Percentiles rank a stretch among this genome's conserved stretches.
Conservation (phyloP, 1,139 yeast species). For the Yamadazyma trypodendri region DNA sequence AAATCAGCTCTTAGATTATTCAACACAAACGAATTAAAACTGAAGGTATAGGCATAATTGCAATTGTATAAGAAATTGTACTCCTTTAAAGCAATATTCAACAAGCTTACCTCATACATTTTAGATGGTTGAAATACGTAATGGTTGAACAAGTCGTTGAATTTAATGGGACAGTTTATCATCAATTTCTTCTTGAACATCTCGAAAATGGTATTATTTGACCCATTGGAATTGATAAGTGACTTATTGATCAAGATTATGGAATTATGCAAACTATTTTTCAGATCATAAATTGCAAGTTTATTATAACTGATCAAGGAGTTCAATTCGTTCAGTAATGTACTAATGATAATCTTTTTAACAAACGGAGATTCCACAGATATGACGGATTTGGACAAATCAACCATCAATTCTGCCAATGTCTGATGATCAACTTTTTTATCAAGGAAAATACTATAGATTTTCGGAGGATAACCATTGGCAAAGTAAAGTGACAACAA, state of each 20-base stretch:
- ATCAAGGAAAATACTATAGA: constrained; percentile 34
- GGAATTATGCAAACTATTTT: constrained; percentile 46
- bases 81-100: constrained; percentile 41
- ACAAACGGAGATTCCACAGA: constrained; percentile 24
- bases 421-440: constrained; percentile 17
- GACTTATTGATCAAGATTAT: constrained; percentile 47
- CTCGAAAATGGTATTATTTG: constrained; percentile 23
- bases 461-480: constrained; percentile 34
- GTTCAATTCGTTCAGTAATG: constrained; percentile 45
- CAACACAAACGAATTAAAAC: constrained; percentile 9
- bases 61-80: constrained; percentile 22
- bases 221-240: constrained; percentile 22
- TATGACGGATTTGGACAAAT: constrained; percentile 26
- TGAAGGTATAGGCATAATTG: constrained; percentile 13
- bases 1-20: constrained; percentile 14
- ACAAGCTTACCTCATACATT: constrained; percentile 40
- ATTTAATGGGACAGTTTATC: constrained; percentile 44
- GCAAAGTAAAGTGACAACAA: constrained; percentile 38
- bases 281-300: constrained; percentile 34
- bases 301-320: constrained; percentile 28
- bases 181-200: constrained; percentile 44
- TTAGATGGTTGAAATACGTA: constrained; percentile 39
- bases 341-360: constrained; percentile 35
- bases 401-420: constrained; percentile 22
- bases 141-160: constrained; percentile 42